Base-by-base conservation (phyloP, 495 filamentous ascomycete genomes). In the Penicillium crystallinum region DNA sequence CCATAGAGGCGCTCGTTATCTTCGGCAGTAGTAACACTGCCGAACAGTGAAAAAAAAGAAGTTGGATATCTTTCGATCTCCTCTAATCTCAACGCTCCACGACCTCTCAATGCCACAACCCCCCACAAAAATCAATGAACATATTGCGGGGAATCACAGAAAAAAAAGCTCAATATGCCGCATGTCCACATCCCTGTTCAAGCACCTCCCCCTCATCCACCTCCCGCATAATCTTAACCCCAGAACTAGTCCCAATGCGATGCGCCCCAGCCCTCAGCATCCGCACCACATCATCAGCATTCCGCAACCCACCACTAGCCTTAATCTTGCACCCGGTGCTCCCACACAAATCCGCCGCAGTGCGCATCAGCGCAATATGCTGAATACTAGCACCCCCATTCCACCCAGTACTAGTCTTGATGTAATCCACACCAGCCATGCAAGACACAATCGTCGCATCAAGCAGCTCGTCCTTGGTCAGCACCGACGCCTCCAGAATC, bases 321-420 rank as follows among this genome's bases (percentile, higher is more conserved):
- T 88, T 89, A 17, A 89, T 81, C 54, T 71, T 71, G 60, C 79
- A 70, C n/a, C n/a, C n/a, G n/a, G 58, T 66, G 21, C 56, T 57
- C 17, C 68, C 73, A n/a, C 76, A 64, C n/a, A 54, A 2, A 37
- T 67, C 55, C 7, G 62, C 62, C 7, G 73, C 69, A 23, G 63
- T 65, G 33, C 70, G 71, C 85, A 89, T 88, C 18, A 83, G 59
- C 25, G 65, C 61, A 19, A 89, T 81, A 62, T 81, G 65, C 38
- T 79, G 73, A 5, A 72, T 61, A 27, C 64, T 76, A 22, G 85
- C 85, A 9, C 81, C 82, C 14, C 84, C 85, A 52, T 74, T 73
- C 65, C 86, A 86, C 3, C 85, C 85, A 4, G 85, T 87, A 43
- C 81, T 84, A 10, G 85, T 88, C 68, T 89, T 88, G 40, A 89